Percentiles rank a stretch among this genome's conserved stretches.
Evolutionary conservation across 164 flowering plant species (phyloP).

Genomic region (Umbilicus rupestris): DNA sequence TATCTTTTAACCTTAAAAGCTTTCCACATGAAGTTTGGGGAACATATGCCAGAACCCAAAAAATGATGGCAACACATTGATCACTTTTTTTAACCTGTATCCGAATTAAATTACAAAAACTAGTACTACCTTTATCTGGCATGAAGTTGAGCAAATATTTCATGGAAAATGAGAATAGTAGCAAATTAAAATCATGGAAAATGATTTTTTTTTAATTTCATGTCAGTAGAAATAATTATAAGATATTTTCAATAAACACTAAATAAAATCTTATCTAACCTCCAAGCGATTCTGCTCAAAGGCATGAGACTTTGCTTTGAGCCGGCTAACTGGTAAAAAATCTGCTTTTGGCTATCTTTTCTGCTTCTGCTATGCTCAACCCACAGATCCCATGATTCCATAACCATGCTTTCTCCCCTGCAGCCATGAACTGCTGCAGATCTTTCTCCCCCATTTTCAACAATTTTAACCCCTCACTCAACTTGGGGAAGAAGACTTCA

Average conservation of each 20-base stretch:
- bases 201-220: background rate
- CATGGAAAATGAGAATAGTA: too few relatives aligned
- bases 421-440: conserved; percentile 23
- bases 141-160: too few relatives aligned
- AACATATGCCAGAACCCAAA: too few relatives aligned
- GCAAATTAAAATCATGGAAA: background rate
- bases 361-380: conserved; percentile 51
- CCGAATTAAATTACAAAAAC: too few relatives aligned
- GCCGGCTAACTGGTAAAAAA: conserved; percentile 20
- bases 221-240: background rate
- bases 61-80: too few relatives aligned
- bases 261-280: background rate
- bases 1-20: too few relatives aligned
- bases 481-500: conserved; percentile 75
- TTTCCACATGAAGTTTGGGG: too few relatives aligned
- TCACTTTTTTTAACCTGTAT: too few relatives aligned
- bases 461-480: conserved; percentile 62
- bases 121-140: too few relatives aligned
- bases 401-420: conserved; percentile 50
- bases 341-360: conserved; percentile 52
- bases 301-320: background rate
- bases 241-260: background rate
- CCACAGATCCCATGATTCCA: conserved; percentile 47
- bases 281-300: background rate
- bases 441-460: conserved; percentile 53